Evolutionary conservation across 1,284 basidiomycete species (phyloP).

Genomic region (Melampsora larici-populina): DNA sequence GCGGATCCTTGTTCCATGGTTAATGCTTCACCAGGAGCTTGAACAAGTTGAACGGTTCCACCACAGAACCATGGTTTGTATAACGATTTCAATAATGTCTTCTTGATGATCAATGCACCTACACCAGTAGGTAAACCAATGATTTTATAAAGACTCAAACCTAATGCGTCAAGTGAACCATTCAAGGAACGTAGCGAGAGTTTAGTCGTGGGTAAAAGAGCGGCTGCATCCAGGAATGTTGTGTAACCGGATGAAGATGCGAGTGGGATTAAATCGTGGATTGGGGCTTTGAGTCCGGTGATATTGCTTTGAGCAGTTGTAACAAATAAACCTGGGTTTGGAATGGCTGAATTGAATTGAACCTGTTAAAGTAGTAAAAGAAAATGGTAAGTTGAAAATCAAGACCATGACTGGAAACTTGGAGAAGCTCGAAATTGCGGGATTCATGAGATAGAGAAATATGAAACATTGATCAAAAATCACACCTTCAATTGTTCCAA

Average conservation of each 20-base stretch:
- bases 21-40: constrained; percentile 68
- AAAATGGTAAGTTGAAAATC: no score
- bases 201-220: constrained; percentile 67
- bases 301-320: constrained; percentile 76
- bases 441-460: no score
- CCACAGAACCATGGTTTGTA: constrained; percentile 74
- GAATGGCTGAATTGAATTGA: no score
- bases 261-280: constrained; percentile 51
- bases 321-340: constrained; percentile 63
- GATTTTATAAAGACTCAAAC: constrained; percentile 81
- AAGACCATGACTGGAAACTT: no score
- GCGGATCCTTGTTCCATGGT: constrained; percentile 59
- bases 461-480: no score
- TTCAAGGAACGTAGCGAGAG: constrained; percentile 62
- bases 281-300: constrained; percentile 64
- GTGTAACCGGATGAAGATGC: constrained; percentile 66
- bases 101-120: constrained; percentile 71
- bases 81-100: constrained; percentile 59
- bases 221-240: constrained; percentile 72
- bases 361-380: no score
- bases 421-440: no score
- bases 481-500: constrained; percentile 58
- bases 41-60: constrained; percentile 73
- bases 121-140: constrained; percentile 81
- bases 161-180: constrained; percentile 71